Percentiles rank a stretch among this genome's conserved stretches.
These are phyloP conservation scores for Avena eriantha DNA, from an alignment of 176 grass and related monocot species.

Conservation along the genomic window DNA sequence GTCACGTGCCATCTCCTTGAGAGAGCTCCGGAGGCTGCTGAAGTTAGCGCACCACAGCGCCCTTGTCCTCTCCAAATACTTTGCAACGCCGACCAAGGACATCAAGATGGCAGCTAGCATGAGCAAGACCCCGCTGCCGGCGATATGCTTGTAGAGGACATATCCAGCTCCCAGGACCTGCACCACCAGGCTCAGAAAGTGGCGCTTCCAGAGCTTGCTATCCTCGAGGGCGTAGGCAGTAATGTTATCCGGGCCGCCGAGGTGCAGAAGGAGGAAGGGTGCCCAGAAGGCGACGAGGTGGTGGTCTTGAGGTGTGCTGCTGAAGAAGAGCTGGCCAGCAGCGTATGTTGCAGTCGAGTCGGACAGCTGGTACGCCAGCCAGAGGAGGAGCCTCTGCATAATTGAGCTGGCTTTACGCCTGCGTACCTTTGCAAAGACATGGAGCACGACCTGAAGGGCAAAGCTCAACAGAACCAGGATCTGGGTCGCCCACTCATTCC, in stretches of 20 bases:
- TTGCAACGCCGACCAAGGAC: not conserved
- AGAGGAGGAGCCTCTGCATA: slow-evolving; percentile 11
- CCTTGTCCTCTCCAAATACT: slow-evolving; percentile 7
- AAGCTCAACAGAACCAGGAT: slow-evolving; percentile 18
- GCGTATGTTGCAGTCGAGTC: slow-evolving; percentile 43
- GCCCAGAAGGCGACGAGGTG: slow-evolving; percentile 1
- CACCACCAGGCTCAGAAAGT: not conserved
- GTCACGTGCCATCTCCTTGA: not conserved
- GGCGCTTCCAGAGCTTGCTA: slow-evolving; percentile 27
- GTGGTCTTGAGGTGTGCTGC: not conserved
- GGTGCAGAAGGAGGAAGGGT: too few species aligned
- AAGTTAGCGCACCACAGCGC: not conserved
- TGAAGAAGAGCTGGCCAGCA: slow-evolving; percentile 23
- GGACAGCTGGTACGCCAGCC: slow-evolving; percentile 40
- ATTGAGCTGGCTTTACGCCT: not conserved
- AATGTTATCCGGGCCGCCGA: slow-evolving; percentile 49
- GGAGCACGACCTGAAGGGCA: not conserved
- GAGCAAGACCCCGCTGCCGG: not conserved
- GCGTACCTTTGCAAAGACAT: not conserved
- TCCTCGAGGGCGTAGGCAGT: slow-evolving; percentile 47
- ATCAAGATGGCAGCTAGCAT: not conserved
- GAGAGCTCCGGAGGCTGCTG: not conserved
- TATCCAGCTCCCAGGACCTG: not conserved
- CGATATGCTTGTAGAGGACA: not conserved
- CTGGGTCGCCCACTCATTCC: slow-evolving; percentile 19